Conservation (phyloP, 495 filamentous ascomycete species). For the Recurvomyces mirabilis region DNA sequence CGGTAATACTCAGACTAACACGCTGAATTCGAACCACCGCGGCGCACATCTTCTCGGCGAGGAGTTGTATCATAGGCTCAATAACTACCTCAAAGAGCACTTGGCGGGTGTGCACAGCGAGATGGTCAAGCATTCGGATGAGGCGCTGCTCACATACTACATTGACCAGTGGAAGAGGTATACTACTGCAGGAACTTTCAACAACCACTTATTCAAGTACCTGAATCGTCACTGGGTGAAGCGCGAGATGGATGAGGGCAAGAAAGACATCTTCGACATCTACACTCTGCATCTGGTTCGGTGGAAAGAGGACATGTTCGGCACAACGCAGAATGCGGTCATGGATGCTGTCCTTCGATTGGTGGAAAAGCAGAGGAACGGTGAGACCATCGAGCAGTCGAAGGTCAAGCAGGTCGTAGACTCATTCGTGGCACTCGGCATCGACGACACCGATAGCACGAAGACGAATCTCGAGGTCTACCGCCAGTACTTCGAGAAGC, state of each 20-base stretch:
- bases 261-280: conserved; percentile 96
- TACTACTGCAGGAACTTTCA: conserved; percentile 88
- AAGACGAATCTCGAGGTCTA: conserved; percentile 96
- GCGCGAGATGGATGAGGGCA: conserved; percentile 96
- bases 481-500: conserved; percentile 77
- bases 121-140: conserved; percentile 70
- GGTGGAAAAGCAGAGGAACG: conserved; percentile 94
- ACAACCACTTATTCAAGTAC: conserved; percentile 94
- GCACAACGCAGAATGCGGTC: conserved; percentile 68
- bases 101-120: conserved; percentile 52
- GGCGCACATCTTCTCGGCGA: conserved; percentile 92
- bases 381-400: conserved; percentile 92
- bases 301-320: conserved; percentile 88
- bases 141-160: conserved; percentile 87
- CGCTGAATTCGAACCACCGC: conserved; percentile 49
- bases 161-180: conserved; percentile 94
- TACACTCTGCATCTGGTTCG: conserved; percentile 93
- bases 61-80: conserved; percentile 86
- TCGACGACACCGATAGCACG: conserved; percentile 84
- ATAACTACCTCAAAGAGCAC: conserved; percentile 68
- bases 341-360: conserved; percentile 92
- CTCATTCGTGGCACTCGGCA: conserved; percentile 87
- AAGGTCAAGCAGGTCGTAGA: conserved; percentile 97
- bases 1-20: conserved; percentile 17
- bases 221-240: conserved; percentile 99